Percentiles rank a stretch among this genome's conserved stretches.
Conservation (phyloP, 495 filamentous ascomycete genomes). For the Tirmania nivea region DNA sequence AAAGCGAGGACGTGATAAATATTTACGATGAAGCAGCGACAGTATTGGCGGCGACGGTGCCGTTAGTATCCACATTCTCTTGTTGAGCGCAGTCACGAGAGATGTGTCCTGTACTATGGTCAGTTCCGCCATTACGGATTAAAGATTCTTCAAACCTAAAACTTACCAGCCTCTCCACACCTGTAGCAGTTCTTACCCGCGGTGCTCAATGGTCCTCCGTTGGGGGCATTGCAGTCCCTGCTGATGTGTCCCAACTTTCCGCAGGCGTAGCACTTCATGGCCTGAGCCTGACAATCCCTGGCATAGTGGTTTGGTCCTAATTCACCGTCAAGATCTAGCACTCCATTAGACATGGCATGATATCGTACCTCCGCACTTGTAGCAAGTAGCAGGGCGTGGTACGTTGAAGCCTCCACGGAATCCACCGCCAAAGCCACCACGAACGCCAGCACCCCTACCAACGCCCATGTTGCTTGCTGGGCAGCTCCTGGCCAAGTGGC, state of each 20-base stretch:
- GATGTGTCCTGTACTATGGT: slow-evolving; percentile 44
- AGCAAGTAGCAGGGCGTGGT: slow-evolving; percentile 79
- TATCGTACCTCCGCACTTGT: slow-evolving; percentile 67
- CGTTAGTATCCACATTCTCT: slow-evolving; percentile 27
- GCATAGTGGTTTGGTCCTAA: slow-evolving; percentile 84
- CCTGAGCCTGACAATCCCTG: slow-evolving; percentile 95
- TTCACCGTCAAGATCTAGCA: no score
- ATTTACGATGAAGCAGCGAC: neutral
- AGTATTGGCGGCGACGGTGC: slow-evolving; percentile 20
- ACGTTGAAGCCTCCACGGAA: slow-evolving; percentile 48
- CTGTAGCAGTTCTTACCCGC: slow-evolving; percentile 98
- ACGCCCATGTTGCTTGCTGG: slow-evolving; percentile 29
- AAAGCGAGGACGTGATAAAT: neutral
- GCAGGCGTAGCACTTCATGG: slow-evolving; percentile 99
- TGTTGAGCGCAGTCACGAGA: slow-evolving; percentile 69
- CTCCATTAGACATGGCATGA: no score
- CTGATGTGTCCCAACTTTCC: slow-evolving; percentile 97
- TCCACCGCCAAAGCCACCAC: slow-evolving; percentile 32
- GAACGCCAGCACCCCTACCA: slow-evolving; percentile 38
- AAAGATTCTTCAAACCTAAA: neutral
- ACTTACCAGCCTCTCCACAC: slow-evolving; percentile 55
- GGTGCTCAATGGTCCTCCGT: slow-evolving; percentile 85
- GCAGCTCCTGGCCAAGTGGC: slow-evolving; percentile 83
- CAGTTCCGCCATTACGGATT: neutral
- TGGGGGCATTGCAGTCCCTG: slow-evolving; percentile 90